Evolutionary conservation across 305 asterid species (phyloP).

Genomic region (Fraxinus latifolia): DNA sequence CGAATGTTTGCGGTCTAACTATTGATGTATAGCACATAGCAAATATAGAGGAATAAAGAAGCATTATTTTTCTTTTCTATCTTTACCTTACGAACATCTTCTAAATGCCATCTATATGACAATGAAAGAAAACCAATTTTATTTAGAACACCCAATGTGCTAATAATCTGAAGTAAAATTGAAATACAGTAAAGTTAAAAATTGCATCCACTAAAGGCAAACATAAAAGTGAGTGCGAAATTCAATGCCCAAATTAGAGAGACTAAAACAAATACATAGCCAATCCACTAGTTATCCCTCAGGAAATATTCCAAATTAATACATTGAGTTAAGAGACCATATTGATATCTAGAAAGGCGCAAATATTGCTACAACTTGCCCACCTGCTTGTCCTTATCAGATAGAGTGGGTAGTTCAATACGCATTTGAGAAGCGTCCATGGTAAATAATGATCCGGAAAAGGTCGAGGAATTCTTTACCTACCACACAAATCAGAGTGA

Average conservation of each 20-base stretch:
- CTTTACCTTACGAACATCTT: conserved; percentile 71
- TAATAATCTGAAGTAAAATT: conserved; percentile 41
- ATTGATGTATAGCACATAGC: too few relatives aligned
- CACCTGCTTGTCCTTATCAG: conserved; percentile 63
- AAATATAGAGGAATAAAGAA: not conserved
- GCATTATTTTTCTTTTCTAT: not conserved
- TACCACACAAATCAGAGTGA: conserved; percentile 47
- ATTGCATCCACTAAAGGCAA: not conserved
- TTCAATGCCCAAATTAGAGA: not conserved
- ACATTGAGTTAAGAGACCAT: not conserved
- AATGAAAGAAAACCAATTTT: too few relatives aligned
- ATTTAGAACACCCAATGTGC: conserved; percentile 9
- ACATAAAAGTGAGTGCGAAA: not conserved
- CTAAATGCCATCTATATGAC: too few relatives aligned
- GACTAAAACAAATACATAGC: not conserved
- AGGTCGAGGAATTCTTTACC: conserved; percentile 76
- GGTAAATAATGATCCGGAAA: conserved; percentile 77
- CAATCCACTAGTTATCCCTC: conserved; percentile 6
- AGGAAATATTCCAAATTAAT: not conserved
- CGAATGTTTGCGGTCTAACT: too few relatives aligned
- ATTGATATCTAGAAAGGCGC: not conserved
- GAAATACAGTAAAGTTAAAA: not conserved
- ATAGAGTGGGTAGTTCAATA: conserved; percentile 83
- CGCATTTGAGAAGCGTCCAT: conserved; percentile 85
- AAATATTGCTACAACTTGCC: conserved; percentile 37